A percentile compares a stretch with the other conserved stretches of the same genome.
Evolutionary conservation across 495 filamentous ascomycete species (phyloP).

Genomic region (Penicillium paradoxum): DNA sequence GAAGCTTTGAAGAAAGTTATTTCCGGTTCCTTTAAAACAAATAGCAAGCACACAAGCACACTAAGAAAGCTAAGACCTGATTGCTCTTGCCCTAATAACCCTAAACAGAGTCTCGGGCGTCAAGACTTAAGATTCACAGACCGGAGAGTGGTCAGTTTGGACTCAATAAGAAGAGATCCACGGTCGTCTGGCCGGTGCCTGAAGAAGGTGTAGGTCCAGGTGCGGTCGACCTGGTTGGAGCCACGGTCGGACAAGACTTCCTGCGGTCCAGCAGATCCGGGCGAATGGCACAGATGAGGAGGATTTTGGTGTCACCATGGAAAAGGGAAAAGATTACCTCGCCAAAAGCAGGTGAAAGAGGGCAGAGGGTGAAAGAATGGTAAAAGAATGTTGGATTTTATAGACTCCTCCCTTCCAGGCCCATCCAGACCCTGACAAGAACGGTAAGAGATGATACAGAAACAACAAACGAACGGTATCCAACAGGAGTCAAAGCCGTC

Average conservation of each 20-base stretch:
- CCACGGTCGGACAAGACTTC: constrained; percentile 32
- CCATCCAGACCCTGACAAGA: neutral
- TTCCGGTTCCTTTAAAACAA: neutral
- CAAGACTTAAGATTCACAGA: constrained; percentile 9
- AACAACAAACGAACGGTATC: neutral
- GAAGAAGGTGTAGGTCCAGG: constrained; percentile 17
- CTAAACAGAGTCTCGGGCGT: constrained; percentile 14
- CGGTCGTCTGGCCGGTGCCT: constrained; percentile 15
- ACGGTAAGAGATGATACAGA: neutral
- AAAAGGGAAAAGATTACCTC: neutral
- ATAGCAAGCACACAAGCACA: neutral
- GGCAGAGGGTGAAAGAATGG: neutral
- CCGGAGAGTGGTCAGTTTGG: neutral
- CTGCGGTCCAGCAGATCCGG: constrained; percentile 31
- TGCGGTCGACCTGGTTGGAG: constrained; percentile 19
- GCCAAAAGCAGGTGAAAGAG: neutral
- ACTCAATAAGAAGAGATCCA: constrained; percentile 11
- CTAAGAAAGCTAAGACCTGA: neutral
- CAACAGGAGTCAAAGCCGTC: constrained; percentile 7
- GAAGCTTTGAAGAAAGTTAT: constrained; percentile 1
- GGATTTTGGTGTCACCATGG: neutral
- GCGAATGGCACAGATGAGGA: constrained; percentile 12
- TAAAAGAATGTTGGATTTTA: neutral
- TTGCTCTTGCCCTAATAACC: neutral
- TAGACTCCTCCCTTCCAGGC: neutral